A percentile compares a stretch with the other conserved stretches of the same genome.
These are phyloP conservation scores for Termitomyces sp. DNA, from an alignment of 768 basidiomycete species.

Conservation along the genomic window DNA sequence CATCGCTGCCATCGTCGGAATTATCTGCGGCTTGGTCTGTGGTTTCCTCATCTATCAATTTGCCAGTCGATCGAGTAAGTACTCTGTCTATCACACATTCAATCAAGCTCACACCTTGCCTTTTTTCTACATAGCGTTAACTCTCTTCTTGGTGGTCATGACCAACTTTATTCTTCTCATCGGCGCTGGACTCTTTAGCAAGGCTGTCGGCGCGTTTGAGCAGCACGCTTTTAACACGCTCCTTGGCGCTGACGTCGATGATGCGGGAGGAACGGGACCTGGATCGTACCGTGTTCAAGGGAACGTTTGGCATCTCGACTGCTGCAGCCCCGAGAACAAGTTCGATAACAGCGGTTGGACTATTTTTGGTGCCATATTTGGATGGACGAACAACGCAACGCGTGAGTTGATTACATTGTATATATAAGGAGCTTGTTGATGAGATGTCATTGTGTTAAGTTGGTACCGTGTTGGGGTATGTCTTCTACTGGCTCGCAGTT, in stretches of 20 bases:
- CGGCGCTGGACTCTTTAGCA: constrained; percentile 90
- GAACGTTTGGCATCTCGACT: constrained; percentile 86
- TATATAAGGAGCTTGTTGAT: not conserved
- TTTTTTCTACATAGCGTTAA: constrained; percentile 56
- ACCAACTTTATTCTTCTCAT: constrained; percentile 91
- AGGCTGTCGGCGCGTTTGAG: constrained; percentile 71
- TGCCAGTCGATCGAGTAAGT: constrained; percentile 66
- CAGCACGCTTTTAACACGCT: constrained; percentile 59
- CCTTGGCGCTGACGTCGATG: constrained; percentile 74
- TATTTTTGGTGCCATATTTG: constrained; percentile 82
- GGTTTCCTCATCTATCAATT: constrained; percentile 81
- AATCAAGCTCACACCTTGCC: not conserved
- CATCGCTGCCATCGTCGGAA: constrained; percentile 82
- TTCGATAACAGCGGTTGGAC: constrained; percentile 60
- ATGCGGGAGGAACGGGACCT: constrained; percentile 67
- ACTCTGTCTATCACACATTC: not conserved
- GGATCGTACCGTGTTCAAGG: constrained; percentile 80
- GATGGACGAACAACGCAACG: constrained; percentile 85
- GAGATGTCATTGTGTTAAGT: constrained; percentile 28
- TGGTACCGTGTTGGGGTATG: constrained; percentile 81
- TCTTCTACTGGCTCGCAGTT: constrained; percentile 90
- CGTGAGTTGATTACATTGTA: constrained; percentile 30
- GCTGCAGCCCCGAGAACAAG: constrained; percentile 66
- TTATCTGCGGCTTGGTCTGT: constrained; percentile 70
- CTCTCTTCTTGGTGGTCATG: constrained; percentile 86